Percentiles rank a stretch among this genome's conserved stretches.
These are phyloP conservation scores for Oleoguttula mirabilis DNA, from an alignment of 495 filamentous ascomycete genomes.

Conservation along the genomic window DNA sequence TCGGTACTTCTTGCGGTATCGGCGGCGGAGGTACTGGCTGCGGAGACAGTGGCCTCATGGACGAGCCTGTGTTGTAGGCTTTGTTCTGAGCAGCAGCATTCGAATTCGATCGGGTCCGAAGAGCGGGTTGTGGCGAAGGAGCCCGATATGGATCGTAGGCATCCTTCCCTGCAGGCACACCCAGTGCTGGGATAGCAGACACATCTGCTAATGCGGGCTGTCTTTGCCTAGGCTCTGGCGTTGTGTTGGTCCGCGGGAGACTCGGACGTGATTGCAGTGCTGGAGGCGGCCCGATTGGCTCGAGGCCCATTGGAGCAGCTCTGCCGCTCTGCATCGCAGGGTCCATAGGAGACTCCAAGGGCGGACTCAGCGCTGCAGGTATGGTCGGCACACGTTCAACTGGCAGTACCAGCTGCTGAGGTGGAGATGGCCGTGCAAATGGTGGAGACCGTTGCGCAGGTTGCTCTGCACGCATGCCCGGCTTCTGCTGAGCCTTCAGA, in stretches of 20 bases:
- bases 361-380: not conserved
- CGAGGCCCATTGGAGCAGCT: not conserved
- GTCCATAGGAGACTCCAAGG: slow-evolving; percentile 47
- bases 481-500: slow-evolving; percentile 6
- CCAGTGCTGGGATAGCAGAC: too few relatives aligned
- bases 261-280: not conserved
- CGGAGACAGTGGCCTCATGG: slow-evolving; percentile 1
- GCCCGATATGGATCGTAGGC: slow-evolving; percentile 12
- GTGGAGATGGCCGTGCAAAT: slow-evolving; percentile 6
- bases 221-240: too few relatives aligned
- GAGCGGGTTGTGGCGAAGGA: slow-evolving; percentile 1
- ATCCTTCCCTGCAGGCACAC: too few relatives aligned
- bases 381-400: not conserved
- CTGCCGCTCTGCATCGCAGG: slow-evolving; percentile 38
- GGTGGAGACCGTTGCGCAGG: slow-evolving; percentile 9
- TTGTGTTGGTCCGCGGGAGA: slow-evolving; percentile 9
- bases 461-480: slow-evolving; percentile 13
- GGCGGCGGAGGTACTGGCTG: slow-evolving; percentile 9
- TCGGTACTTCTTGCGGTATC: slow-evolving; percentile 2
- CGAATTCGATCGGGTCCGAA: slow-evolving; percentile 5
- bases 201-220: too few relatives aligned
- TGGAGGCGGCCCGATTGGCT: not conserved
- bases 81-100: slow-evolving; percentile 5
- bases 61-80: slow-evolving; percentile 2
- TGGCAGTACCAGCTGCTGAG: not conserved